Percentiles rank a stretch among this genome's conserved stretches.
These are phyloP conservation scores for Apiotrichum gracile DNA, from an alignment of 1,284 basidiomycete species.

Conservation along the genomic window DNA sequence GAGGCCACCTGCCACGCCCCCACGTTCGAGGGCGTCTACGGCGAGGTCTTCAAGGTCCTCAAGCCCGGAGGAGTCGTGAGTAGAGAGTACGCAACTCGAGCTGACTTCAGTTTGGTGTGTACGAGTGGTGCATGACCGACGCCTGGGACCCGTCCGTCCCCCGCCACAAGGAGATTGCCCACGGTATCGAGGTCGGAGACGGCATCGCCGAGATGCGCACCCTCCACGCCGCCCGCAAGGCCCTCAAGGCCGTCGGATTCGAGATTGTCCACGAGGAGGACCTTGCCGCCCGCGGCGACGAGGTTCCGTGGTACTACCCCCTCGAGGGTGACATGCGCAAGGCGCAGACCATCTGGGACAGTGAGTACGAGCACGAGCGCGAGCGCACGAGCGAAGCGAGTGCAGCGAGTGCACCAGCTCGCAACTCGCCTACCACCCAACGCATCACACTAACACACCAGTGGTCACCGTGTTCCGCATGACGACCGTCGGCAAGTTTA, in stretches of 20 bases:
- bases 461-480: slow-evolving; percentile 79
- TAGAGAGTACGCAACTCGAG: slow-evolving; percentile 22
- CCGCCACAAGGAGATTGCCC: slow-evolving; percentile 83
- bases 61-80: slow-evolving; percentile 92
- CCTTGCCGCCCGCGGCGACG: slow-evolving; percentile 71
- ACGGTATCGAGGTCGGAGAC: slow-evolving; percentile 85
- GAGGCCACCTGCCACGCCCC: slow-evolving; percentile 98
- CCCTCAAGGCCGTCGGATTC: slow-evolving; percentile 81
- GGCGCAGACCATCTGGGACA: slow-evolving; percentile 91
- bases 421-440: too few relatives aligned
- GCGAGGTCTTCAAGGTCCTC: slow-evolving; percentile 86
- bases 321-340: slow-evolving; percentile 88
- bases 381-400: not conserved
- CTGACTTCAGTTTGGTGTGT: slow-evolving; percentile 74
- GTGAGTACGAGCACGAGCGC: slow-evolving; percentile 24
- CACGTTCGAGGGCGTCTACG: slow-evolving; percentile 90
- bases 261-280: slow-evolving; percentile 88
- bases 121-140: slow-evolving; percentile 99
- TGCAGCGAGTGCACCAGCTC: not conserved
- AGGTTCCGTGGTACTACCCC: slow-evolving; percentile 91
- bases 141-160: slow-evolving; percentile 81
- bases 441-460: slow-evolving; percentile 8
- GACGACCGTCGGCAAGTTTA: slow-evolving; percentile 76
- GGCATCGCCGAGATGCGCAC: slow-evolving; percentile 97
- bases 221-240: slow-evolving; percentile 65